Percentiles rank a stretch among this genome's conserved stretches.
These are phyloP conservation scores for Colletotrichum tofieldiae DNA, from an alignment of 2,329 filamentous ascomycete genomes.

Conservation along the genomic window DNA sequence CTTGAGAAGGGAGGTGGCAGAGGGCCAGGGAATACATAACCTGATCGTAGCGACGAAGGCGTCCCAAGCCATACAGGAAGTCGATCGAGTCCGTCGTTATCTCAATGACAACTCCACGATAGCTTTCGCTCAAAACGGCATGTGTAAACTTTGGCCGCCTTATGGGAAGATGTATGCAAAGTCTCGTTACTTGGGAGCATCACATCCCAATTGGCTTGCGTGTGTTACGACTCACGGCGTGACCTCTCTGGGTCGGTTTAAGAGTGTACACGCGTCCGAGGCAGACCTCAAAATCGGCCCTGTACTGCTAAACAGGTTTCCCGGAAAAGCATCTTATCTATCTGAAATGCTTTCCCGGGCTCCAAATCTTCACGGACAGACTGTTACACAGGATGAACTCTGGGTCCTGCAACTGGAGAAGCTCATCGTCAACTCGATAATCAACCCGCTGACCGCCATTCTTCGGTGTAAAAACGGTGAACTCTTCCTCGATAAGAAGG, in stretches of 20 bases:
- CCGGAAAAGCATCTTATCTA: constrained; percentile 54
- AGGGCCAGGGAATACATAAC: constrained; percentile 71
- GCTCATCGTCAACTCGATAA: constrained; percentile 82
- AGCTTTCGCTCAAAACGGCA: constrained; percentile 90
- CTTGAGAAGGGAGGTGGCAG: constrained; percentile 58
- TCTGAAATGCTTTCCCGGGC: constrained; percentile 59
- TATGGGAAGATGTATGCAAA: constrained; percentile 60
- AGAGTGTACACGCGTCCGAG: constrained; percentile 66
- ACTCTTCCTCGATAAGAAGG: constrained; percentile 72
- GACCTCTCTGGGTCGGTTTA: constrained; percentile 65
- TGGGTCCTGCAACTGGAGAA: constrained; percentile 85
- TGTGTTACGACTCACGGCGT: constrained; percentile 75
- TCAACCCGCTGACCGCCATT: constrained; percentile 89
- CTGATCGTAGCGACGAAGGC: constrained; percentile 87
- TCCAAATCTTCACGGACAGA: constrained; percentile 59
- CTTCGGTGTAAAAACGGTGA: constrained; percentile 85
- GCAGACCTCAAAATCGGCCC: constrained; percentile 65
- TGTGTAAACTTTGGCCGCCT: constrained; percentile 77
- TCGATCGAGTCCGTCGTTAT: constrained; percentile 72
- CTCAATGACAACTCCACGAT: constrained; percentile 78
- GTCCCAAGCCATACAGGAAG: constrained; percentile 74
- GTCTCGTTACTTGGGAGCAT: constrained; percentile 56
- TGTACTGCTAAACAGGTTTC: constrained; percentile 54
- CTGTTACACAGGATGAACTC: constrained; percentile 60
- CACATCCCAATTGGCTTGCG: constrained; percentile 78